phyloP scores from a whole-genome alignment of 768 basidiomycete species.

The Agrocybe praecox region DNA sequence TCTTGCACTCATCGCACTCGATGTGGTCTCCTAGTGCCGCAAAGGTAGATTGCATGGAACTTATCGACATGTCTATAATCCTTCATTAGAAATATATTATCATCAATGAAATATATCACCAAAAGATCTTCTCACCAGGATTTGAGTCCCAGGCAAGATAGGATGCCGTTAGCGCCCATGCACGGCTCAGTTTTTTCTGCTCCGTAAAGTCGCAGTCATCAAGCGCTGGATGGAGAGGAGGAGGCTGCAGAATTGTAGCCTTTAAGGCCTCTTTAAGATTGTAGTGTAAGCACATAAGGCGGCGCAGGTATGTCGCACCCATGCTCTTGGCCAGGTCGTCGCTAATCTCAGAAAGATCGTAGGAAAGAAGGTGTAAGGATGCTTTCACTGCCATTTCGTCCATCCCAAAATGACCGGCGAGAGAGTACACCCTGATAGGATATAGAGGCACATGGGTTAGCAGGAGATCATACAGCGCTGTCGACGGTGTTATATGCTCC shows the following conservation, averaged over 20 bases:
- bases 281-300: constrained; percentile 39
- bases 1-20: constrained; percentile 46
- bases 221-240: constrained; percentile 23
- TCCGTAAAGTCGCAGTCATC: constrained; percentile 22
- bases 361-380: constrained; percentile 42
- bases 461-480: constrained; percentile 32
- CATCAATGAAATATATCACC: constrained; percentile 33
- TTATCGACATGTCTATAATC: constrained; percentile 40
- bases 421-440: constrained; percentile 42
- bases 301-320: constrained; percentile 41
- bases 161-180: constrained; percentile 30
- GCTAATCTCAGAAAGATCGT: constrained; percentile 32
- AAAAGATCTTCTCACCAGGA: constrained; percentile 14
- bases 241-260: constrained; percentile 23
- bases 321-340: constrained; percentile 39
- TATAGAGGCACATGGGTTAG: constrained; percentile 31
- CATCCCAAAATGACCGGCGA: constrained; percentile 36
- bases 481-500: constrained; percentile 25
- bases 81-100: constrained; percentile 25
- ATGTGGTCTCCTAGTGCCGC: constrained; percentile 48
- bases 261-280: constrained; percentile 38
- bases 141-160: constrained; percentile 30
- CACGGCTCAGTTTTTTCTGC: constrained; percentile 27
- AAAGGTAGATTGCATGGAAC: constrained; percentile 45
- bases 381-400: constrained; percentile 39